phyloP scores from a whole-genome alignment of 768 basidiomycete genomes.

The Tephrocybe sp. region DNA sequence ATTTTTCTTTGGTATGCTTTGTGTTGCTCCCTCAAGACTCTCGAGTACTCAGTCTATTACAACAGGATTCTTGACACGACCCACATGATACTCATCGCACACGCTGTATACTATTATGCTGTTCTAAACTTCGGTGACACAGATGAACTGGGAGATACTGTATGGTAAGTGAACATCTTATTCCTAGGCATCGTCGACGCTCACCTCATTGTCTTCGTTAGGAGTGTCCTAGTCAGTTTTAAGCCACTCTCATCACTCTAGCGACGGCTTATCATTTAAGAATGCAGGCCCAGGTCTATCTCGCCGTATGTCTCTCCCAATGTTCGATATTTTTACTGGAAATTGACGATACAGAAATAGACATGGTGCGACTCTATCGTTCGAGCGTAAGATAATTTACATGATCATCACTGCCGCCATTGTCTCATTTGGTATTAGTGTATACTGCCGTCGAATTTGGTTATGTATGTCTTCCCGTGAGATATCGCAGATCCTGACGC shows the following conservation, averaged over 20 bases:
- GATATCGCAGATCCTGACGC: background rate
- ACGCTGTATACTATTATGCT: slow-evolving; percentile 1
- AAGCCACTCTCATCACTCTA: background rate
- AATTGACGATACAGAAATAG: background rate
- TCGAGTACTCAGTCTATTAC: too few species aligned
- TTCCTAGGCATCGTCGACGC: too few species aligned
- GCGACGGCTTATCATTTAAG: background rate
- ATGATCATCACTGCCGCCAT: background rate
- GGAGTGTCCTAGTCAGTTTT: background rate
- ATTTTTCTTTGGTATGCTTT: background rate
- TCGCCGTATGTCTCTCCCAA: background rate
- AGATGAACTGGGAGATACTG: background rate
- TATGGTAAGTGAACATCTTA: background rate
- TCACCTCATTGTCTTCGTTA: background rate
- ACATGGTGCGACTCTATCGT: slow-evolving; percentile 2
- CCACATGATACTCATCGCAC: background rate
- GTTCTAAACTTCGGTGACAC: background rate
- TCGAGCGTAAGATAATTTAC: background rate
- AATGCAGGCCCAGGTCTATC: background rate
- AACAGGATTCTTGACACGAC: background rate
- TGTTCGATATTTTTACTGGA: background rate
- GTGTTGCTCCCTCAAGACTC: background rate
- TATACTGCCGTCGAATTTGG: slow-evolving; percentile 6
- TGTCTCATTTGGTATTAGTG: background rate
- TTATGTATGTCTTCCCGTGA: background rate